Percentiles rank a stretch among this genome's conserved stretches.
Conservation (phyloP, 2,329 filamentous ascomycete species). For the Fusarium nanum region DNA sequence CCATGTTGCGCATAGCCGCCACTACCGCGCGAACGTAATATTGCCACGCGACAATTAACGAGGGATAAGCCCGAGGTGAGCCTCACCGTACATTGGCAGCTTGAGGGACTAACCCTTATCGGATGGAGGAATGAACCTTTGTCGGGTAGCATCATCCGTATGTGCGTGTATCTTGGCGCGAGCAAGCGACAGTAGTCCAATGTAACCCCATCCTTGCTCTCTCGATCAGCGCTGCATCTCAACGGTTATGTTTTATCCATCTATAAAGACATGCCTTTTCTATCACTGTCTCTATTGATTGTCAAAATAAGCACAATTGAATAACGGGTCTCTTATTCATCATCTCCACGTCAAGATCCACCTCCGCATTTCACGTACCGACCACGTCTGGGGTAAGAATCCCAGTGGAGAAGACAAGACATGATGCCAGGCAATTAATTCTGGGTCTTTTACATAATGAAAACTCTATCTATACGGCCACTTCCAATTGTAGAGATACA, state of each 20-base stretch:
- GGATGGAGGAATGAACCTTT: background rate
- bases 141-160: background rate
- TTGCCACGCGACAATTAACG: background rate
- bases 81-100: background rate
- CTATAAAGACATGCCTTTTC: background rate
- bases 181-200: background rate
- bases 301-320: background rate
- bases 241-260: background rate
- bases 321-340: background rate
- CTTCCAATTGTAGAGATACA: background rate
- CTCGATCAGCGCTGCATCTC: background rate
- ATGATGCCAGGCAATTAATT: background rate
- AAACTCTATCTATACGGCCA: background rate
- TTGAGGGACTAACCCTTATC: background rate
- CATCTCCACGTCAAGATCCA: background rate
- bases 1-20: background rate
- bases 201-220: background rate
- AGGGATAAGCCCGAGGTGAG: background rate
- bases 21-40: background rate
- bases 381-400: background rate
- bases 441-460: background rate
- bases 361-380: background rate
- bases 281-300: accelerated
- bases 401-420: background rate
- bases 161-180: background rate